Percentiles rank a stretch among this genome's conserved stretches.
phyloP scores from a whole-genome alignment of 352 stramenopile genomes.

The Globisporangium lucens region DNA sequence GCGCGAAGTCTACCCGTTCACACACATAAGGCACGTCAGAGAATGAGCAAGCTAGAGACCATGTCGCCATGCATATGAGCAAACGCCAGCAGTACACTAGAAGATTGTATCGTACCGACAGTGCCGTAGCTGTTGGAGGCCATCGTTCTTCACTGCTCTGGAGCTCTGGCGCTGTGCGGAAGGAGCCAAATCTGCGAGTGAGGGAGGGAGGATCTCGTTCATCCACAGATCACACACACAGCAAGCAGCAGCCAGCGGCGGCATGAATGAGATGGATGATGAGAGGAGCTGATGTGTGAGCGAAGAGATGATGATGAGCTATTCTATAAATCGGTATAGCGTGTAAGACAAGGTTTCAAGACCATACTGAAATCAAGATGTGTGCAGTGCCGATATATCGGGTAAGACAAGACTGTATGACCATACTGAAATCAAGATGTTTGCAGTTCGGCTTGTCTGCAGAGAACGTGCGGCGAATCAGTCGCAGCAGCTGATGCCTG shows the following conservation, averaged over 20 bases:
- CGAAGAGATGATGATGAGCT: neutral
- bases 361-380: neutral
- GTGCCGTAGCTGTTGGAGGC: constrained; percentile 14
- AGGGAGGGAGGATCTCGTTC: neutral
- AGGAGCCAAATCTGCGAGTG: constrained; percentile 5
- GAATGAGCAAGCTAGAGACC: neutral
- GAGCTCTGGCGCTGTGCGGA: neutral
- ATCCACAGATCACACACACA: neutral
- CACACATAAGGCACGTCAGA: neutral
- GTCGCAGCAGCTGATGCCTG: neutral
- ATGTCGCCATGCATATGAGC: neutral
- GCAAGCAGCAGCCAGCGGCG: neutral
- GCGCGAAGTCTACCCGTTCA: constrained; percentile 19
- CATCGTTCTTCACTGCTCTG: neutral
- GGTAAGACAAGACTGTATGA: too few relatives aligned
- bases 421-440: too few relatives aligned
- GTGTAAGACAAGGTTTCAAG: neutral
- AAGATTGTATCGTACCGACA: neutral
- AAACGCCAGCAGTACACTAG: too few relatives aligned
- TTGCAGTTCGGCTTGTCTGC: neutral
- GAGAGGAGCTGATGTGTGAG: constrained; percentile 4
- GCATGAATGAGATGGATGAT: neutral
- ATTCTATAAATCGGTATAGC: neutral
- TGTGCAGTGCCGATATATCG: too few relatives aligned
- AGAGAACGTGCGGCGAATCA: constrained; percentile 9